These are phyloP conservation scores for Neofusicoccum sp. DNA, from an alignment of 2,329 filamentous ascomycete species.

Conservation along the genomic window DNA sequence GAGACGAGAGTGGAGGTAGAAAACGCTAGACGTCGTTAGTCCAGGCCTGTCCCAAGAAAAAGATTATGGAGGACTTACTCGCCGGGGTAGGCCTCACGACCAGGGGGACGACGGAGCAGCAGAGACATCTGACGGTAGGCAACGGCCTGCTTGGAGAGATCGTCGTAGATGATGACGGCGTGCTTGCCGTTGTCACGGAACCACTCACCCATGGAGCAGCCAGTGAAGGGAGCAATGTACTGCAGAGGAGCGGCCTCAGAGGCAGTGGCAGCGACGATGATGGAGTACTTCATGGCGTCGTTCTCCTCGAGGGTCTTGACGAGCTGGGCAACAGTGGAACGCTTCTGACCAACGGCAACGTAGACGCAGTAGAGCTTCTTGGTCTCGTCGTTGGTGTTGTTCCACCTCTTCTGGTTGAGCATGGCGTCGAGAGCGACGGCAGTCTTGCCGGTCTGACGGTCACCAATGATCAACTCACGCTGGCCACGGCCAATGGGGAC, in stretches of 20 bases:
- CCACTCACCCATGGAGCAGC: constrained; percentile 64
- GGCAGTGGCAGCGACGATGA: constrained; percentile 92
- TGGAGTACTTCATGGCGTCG: constrained; percentile 97
- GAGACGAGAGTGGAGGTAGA: constrained; percentile 99
- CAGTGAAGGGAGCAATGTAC: constrained; percentile 93
- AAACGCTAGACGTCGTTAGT: constrained; percentile 61
- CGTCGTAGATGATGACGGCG: constrained; percentile 88
- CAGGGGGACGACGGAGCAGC: constrained; percentile 93
- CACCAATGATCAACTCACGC: constrained; percentile 99
- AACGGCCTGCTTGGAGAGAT: constrained; percentile 97
- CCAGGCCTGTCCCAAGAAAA: neutral
- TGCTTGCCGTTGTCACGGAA: constrained; percentile 89
- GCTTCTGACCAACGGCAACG: constrained; percentile 99
- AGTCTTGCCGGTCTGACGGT: constrained; percentile 99
- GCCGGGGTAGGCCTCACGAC: constrained; percentile 99
- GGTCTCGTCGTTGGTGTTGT: constrained; percentile 79
- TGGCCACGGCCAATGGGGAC: constrained; percentile 99
- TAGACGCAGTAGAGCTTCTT: constrained; percentile 99
- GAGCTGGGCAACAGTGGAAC: constrained; percentile 97
- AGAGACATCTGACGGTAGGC: constrained; percentile 99
- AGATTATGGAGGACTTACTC: constrained; percentile 57
- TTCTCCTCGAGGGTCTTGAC: constrained; percentile 99
- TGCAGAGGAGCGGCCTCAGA: constrained; percentile 95
- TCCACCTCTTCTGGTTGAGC: constrained; percentile 99
- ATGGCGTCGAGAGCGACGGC: constrained; percentile 97